Conservation (phyloP, 176 grass and related monocot genomes). For the Ananas comosus region DNA sequence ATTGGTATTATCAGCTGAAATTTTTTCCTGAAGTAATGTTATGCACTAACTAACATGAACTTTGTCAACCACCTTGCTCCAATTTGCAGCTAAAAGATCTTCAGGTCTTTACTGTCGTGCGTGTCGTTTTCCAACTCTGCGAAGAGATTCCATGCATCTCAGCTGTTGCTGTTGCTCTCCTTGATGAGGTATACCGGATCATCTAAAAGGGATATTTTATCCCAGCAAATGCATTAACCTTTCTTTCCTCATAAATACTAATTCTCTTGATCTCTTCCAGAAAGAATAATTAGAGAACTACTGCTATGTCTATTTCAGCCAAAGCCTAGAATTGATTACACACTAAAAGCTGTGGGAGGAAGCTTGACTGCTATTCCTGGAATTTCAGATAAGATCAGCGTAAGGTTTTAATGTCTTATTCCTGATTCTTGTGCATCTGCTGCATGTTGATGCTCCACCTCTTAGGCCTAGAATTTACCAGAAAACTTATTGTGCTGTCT, state of each 20-base stretch:
- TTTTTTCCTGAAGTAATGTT: slow-evolving; percentile 5
- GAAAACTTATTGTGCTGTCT: background rate
- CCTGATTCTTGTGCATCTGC: slow-evolving; percentile 2
- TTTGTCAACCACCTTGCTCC: slow-evolving; percentile 12
- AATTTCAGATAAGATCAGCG: slow-evolving; percentile 94
- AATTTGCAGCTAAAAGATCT: slow-evolving; percentile 83
- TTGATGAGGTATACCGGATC: slow-evolving; percentile 48
- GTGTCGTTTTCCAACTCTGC: slow-evolving; percentile 93
- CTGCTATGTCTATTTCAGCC: slow-evolving; percentile 36
- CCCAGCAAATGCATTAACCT: too few relatives aligned
- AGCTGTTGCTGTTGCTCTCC: slow-evolving; percentile 90
- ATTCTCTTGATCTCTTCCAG: too few relatives aligned
- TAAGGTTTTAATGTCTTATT: slow-evolving; percentile 18
- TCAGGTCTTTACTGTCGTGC: slow-evolving; percentile 73
- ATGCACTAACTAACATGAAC: slow-evolving; percentile 6
- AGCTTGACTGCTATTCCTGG: slow-evolving; percentile 93
- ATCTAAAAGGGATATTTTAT: too few relatives aligned
- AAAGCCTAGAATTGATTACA: slow-evolving; percentile 92
- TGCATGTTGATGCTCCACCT: background rate
- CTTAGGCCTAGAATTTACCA: background rate
- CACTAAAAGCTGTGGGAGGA: slow-evolving; percentile 86
- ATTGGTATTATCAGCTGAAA: background rate
- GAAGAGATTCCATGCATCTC: slow-evolving; percentile 98
- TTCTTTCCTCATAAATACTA: too few relatives aligned
- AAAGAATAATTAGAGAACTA: too few relatives aligned